Conservation (phyloP, 306 rosid genomes). For the Vigna angularis region DNA sequence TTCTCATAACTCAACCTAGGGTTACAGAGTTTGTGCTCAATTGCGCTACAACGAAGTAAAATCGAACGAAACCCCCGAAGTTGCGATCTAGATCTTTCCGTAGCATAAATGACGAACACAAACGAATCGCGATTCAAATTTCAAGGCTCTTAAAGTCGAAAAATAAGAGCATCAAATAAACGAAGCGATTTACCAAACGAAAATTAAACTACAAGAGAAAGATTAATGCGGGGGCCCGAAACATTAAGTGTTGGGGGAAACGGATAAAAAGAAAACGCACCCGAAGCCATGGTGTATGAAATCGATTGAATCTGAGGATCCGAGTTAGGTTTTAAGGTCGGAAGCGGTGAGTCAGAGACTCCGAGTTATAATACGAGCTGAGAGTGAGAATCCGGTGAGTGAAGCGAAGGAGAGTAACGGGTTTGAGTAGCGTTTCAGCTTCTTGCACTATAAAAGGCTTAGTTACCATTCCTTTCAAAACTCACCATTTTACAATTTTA, state of each 20-base stretch:
- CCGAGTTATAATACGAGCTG: background rate
- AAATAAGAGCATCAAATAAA: background rate
- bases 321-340: constrained; percentile 46
- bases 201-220: background rate
- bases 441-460: background rate
- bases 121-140: constrained; percentile 30
- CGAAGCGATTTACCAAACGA: background rate
- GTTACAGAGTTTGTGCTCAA: constrained; percentile 5
- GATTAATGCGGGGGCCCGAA: background rate
- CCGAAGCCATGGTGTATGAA: constrained; percentile 50
- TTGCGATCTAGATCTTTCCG: constrained; percentile 16
- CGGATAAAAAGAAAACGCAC: constrained; percentile 31
- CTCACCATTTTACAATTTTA: too few relatives aligned
- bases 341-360: constrained; percentile 15
- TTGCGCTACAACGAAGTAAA: constrained; percentile 11
- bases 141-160: constrained; percentile 3
- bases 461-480: background rate
- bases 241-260: background rate
- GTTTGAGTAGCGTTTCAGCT: background rate
- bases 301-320: constrained; percentile 29
- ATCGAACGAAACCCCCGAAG: background rate
- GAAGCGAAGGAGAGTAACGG: background rate
- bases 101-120: constrained; percentile 1
- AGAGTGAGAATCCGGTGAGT: constrained; percentile 35
- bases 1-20: constrained; percentile 24